Evolutionary conservation across 2,329 filamentous ascomycete genomes (phyloP), one percentile per base, ranked within the genome.

Genomic region (Sclerotinia minor): DNA sequence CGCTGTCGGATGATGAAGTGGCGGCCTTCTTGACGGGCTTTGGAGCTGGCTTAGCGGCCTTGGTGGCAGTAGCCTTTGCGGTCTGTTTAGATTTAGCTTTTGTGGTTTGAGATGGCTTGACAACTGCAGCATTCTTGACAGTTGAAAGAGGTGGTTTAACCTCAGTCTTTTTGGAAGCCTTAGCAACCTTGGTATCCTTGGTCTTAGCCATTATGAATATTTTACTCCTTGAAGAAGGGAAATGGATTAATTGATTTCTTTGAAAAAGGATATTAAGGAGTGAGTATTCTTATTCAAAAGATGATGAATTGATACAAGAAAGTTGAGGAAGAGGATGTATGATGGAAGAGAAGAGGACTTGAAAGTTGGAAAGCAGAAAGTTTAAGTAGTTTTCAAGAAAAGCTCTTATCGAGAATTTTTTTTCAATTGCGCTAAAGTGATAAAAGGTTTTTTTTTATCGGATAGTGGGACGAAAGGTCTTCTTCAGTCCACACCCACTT

Each of bases 41-140:
- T 49, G 65, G 21, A 17, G 65, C 49, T 53, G 65, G 47, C 64
- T 65, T 65, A 8, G 55, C 49, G 41, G 74, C 69, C 67, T 76
- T 80, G 73, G 76, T 76, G 52, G 77, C 79, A 49, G 77, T 77
- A 60, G 78, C 80, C 84, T 91, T 90, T 74, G 87, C 87, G 68
- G 86, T 77, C 72, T 87, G 83, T 83, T 90, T 90, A 75, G 86
- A 84, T 82, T 90, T 90, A 70, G 83, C 80, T 80, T 87, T 89
- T 77, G 87, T 80, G 72, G 84, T 85, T 78, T 89, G 83, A 70
- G 85, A 82, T 65, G 87, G 78, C 83, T 92, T 93, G 81, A 84
- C 85, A 75, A 91, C 83, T 72, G 85, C 85, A 73, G 83, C 87
- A 74, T 83, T 84, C 83, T 91, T 92, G 79, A 88, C 87, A 73